Conservation (phyloP, 129 eudicot species). For the carrot (Daucus carota) region DH1_v3.0 NC_030386.2:33854001-33854500, state of each 20-base stretch:
- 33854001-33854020: conserved; percentile 70
- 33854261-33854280: conserved; percentile 66
- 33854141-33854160: conserved; percentile 65
- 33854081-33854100: conserved; percentile 79
- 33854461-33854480: conserved; percentile 57
- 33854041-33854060: conserved; percentile 44
- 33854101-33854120: conserved; percentile 94
- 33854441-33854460: conserved; percentile 44
- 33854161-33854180: conserved; percentile 54
- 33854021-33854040: conserved; percentile 72
- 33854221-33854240: conserved; percentile 88
- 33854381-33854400: conserved; percentile 37
- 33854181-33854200: conserved; percentile 68
- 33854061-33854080: conserved; percentile 70
- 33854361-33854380: background rate
- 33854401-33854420: conserved; percentile 48
- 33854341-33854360: background rate
- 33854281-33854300: conserved; percentile 24
- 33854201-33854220: conserved; percentile 52
- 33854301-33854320: background rate
- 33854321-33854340: background rate
- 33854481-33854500: conserved; percentile 36
- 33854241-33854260: conserved; percentile 66
- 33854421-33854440: conserved; percentile 39
- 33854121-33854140: conserved; percentile 92